Evolutionary conservation across 306 rosid genomes (phyloP), one percentile per base, ranked within the genome.

Genomic region (Hippophae tibetana): DNA sequence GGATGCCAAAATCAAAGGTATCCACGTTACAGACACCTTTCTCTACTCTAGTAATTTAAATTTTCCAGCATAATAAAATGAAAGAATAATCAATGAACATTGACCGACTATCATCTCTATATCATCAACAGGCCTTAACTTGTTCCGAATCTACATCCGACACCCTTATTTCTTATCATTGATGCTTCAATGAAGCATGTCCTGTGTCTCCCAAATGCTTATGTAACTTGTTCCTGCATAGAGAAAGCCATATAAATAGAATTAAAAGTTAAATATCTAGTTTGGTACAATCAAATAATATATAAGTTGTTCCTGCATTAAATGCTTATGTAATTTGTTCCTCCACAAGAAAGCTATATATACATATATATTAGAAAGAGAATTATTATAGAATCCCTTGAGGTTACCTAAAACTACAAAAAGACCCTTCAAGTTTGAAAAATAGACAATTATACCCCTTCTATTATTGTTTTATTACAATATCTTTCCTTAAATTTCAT

Each of bases 201-300:
- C 99, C 99, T 4, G 90, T 78, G 52, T 81, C 94, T 57, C 81
- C 81, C 76, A 93, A 75, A 86, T 88, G 99, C 70, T 60, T 67
- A 42, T 93, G 89, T 60, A 93, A 74, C 66, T 70, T 78, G 69
- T 75, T 88, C 89, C 99, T 88, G 90, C 54, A 60, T 71, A 44
- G 38, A 71, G 59, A 66, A 74, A 60, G 68, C 63, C 61, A 56
- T 57, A n/a, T 7, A 9, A 54, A 43, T 70, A 49, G n/a, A 63
- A 44, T 31, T 31, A 31, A 54, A 66, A 38, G 50, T 2, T 18
- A 18, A 10, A 18, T 18, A 18, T 18, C 23, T 18, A 18, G 23
- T 18, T 18, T 18, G 23, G 23, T 18, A 18, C 23, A 18, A 18
- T 18, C 1, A 18, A 18, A 18, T 18, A 18, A 18, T 18, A 18